Base-by-base conservation (phyloP, 371 early-diverging fungal species). In the Entomophthora muscae region DNA sequence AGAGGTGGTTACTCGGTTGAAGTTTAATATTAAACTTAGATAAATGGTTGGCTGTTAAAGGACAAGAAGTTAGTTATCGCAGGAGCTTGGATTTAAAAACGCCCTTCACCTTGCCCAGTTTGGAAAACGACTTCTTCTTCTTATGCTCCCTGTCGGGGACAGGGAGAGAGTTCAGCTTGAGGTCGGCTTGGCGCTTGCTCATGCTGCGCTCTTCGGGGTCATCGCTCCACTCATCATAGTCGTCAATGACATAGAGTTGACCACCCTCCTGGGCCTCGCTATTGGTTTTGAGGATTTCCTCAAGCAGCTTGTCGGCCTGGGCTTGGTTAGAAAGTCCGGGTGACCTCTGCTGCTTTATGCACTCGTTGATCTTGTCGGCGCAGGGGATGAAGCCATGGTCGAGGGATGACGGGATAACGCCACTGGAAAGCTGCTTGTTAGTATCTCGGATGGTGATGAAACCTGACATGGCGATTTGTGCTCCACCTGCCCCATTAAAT, bases 371-470 rank as follows among this genome's bases (percentile, higher is more conserved):
- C 42, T 61, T 61, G 7, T 61, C 61, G 17, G 52, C 61, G 24
- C 42, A 29, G 10, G 61, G 61, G 32, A 61, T 61, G 42, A 33
- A 61, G n/a, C 61, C 61, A 23, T 42, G 42, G 26, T 61, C 61
- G 22, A 61, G 26, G 3, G 61, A 61, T 10, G 61, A 42, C 17
- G 61, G 61, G 17, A 61, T 23, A 2, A 61, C 33, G 10, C 61
- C 61, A 7, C 30, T 1, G 3, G 22, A 22, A 17, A 61, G 30
- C 42, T 61, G 61, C 23, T 61, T 22, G 61, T 61, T 61, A 23
- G 61, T 61, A 22, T 61, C 61, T 32, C 30, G 31, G 42, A 61
- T 33, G 27, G n/a, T 61, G 42, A 61, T 61, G 21, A 57, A 57
- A 29, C 26, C 26, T 3, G 54, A 26, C 58, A 57, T 57, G 42